Evolutionary conservation across 1,284 basidiomycete genomes (phyloP).

Genomic region (Puccinia polysora): DNA sequence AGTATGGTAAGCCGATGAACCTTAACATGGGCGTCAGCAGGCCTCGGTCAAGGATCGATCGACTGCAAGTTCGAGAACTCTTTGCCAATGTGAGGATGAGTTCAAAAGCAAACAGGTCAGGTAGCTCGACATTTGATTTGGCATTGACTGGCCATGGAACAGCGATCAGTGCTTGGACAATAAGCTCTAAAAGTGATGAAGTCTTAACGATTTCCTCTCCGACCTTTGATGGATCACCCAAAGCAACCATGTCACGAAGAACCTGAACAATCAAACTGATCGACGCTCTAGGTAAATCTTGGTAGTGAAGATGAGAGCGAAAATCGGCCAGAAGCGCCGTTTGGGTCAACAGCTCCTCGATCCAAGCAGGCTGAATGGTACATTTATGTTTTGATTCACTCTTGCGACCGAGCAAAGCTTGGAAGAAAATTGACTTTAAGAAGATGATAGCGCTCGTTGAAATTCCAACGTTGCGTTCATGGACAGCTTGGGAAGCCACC

Average conservation of each 20-base stretch:
- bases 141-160: conserved; percentile 34
- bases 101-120: conserved; percentile 16
- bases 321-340: conserved; percentile 19
- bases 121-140: neutral
- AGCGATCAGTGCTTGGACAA: conserved; percentile 34
- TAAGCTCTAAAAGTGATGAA: conserved; percentile 20
- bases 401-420: neutral
- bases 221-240: conserved; percentile 24
- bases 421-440: conserved; percentile 19
- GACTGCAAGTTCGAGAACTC: conserved; percentile 35
- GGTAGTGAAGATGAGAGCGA: conserved; percentile 28
- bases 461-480: conserved; percentile 37
- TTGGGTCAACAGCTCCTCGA: conserved; percentile 31
- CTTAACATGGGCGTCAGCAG: conserved; percentile 37
- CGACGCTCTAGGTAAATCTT: conserved; percentile 21
- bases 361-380: conserved; percentile 25
- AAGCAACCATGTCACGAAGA: conserved; percentile 15
- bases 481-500: conserved; percentile 22
- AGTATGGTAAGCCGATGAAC: conserved; percentile 40
- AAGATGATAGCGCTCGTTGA: conserved; percentile 24
- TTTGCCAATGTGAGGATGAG: conserved; percentile 21
- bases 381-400: conserved; percentile 12
- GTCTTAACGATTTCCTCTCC: conserved; percentile 36
- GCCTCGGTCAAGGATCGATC: conserved; percentile 32
- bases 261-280: conserved; percentile 19